A percentile compares a stretch with the other conserved stretches of the same genome.
phyloP scores from a whole-genome alignment of 2,329 filamentous ascomycete species.

The Xylaria sp. region DNA sequence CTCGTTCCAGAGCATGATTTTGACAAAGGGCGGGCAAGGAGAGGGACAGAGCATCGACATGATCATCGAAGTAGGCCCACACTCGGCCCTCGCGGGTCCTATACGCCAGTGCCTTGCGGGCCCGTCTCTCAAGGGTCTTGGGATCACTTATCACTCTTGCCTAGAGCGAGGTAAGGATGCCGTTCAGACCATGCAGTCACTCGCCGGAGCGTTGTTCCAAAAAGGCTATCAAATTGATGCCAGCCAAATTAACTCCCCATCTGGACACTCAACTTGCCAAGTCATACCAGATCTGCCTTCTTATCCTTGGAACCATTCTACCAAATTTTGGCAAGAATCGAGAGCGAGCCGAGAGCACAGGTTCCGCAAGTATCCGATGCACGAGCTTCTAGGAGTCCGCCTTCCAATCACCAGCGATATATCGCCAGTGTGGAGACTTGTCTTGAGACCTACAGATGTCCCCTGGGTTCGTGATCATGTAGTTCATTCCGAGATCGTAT shows the following conservation, averaged over 20 bases:
- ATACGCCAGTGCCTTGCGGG: constrained; percentile 40
- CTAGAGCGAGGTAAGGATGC: constrained; percentile 39
- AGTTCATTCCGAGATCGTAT: constrained; percentile 28
- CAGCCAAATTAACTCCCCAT: constrained; percentile 24
- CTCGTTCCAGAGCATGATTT: constrained; percentile 39
- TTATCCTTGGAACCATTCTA: constrained; percentile 40
- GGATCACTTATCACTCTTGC: constrained; percentile 30
- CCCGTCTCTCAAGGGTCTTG: neutral
- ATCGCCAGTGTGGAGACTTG: constrained; percentile 24
- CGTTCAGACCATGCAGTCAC: constrained; percentile 9
- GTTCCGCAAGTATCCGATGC: constrained; percentile 14
- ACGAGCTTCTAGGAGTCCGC: constrained; percentile 36
- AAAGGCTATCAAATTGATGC: constrained; percentile 30
- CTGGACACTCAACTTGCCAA: neutral
- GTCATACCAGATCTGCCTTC: constrained; percentile 31
- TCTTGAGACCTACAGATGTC: constrained; percentile 25
- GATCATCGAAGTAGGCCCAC: constrained; percentile 45
- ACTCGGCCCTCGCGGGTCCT: constrained; percentile 50
- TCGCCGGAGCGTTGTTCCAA: constrained; percentile 12
- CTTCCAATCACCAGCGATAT: constrained; percentile 11
- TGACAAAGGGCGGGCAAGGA: neutral
- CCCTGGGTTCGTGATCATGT: constrained; percentile 40
- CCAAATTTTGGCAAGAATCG: constrained; percentile 33
- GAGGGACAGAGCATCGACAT: constrained; percentile 9
- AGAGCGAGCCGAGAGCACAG: constrained; percentile 29